phyloP scores from a whole-genome alignment of 257 asterid genomes.

The Capsicum chinense region DNA sequence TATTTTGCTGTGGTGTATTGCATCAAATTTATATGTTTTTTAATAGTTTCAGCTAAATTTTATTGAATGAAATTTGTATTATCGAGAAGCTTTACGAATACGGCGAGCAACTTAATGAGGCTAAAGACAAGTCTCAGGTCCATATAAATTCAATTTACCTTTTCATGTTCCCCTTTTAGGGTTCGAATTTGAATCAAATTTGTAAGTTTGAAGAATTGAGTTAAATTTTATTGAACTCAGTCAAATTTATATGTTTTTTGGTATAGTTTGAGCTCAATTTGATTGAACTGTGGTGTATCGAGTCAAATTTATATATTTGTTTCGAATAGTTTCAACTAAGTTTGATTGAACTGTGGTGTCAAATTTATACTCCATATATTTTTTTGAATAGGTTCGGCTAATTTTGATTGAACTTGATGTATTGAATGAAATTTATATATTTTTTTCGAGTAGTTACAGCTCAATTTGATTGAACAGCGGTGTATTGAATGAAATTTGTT shows the following conservation, averaged over 20 bases:
- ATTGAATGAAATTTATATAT: background rate
- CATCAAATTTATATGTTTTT: too few species aligned
- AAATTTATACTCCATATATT: too few species aligned
- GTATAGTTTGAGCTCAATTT: background rate
- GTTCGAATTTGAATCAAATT: constrained; percentile 31
- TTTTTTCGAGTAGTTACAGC: background rate
- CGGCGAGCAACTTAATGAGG: constrained; percentile 78
- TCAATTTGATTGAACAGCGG: background rate
- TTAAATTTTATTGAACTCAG: background rate
- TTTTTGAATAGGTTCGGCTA: background rate
- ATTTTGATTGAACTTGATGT: too few species aligned
- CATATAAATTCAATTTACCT: constrained; percentile 25
- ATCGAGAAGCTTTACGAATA: constrained; percentile 88
- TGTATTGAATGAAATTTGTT: background rate
- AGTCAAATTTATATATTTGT: background rate
- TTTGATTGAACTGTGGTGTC: background rate
- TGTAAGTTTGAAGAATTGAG: background rate
- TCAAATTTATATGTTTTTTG: too few species aligned
- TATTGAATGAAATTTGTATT: background rate
- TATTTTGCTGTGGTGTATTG: too few species aligned
- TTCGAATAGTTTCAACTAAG: background rate
- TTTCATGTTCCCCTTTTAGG: constrained; percentile 34
- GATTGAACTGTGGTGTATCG: background rate
- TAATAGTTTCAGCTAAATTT: too few species aligned
- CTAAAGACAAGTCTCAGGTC: constrained; percentile 90